These are phyloP conservation scores for Sporothrix variecibatus DNA, from an alignment of 2,329 filamentous ascomycete species.

Conservation along the genomic window DNA sequence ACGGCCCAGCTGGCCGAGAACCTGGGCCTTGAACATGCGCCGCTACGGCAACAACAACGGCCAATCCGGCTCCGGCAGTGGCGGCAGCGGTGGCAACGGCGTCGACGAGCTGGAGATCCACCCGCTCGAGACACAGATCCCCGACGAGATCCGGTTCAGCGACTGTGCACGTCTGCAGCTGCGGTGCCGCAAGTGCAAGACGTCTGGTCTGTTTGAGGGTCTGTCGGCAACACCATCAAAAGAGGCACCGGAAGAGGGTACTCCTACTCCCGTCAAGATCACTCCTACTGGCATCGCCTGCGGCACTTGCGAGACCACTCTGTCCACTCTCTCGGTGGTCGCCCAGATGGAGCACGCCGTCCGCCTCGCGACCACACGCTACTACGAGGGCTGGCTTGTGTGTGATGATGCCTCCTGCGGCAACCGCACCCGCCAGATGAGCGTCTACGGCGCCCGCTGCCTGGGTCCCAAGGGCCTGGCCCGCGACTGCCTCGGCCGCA, in stretches of 20 bases:
- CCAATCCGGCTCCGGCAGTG: conserved; percentile 49
- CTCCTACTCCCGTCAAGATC: conserved; percentile 47
- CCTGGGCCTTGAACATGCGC: conserved; percentile 85
- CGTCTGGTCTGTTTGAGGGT: conserved; percentile 73
- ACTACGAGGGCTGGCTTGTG: conserved; percentile 90
- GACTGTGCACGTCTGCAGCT: conserved; percentile 75
- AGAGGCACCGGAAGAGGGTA: not conserved
- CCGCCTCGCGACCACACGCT: conserved; percentile 73
- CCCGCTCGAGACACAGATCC: conserved; percentile 90
- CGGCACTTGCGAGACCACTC: conserved; percentile 63
- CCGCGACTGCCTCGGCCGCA: conserved; percentile 79
- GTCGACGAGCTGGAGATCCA: conserved; percentile 69
- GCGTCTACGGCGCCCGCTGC: conserved; percentile 87
- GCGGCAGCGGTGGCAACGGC: conserved; percentile 52
- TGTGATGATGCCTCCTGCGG: conserved; percentile 90
- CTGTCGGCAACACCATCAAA: conserved; percentile 50
- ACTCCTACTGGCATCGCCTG: conserved; percentile 77
- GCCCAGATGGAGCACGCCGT: conserved; percentile 87
- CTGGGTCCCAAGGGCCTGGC: conserved; percentile 84
- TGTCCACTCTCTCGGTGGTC: conserved; percentile 73
- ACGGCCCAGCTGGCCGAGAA: conserved; percentile 88
- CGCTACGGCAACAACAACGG: conserved; percentile 64
- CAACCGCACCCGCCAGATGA: conserved; percentile 85
- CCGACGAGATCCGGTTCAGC: conserved; percentile 85
- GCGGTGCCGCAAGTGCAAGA: conserved; percentile 79